phyloP scores from a whole-genome alignment of 2,329 filamentous ascomycete species.

The Cladosporium velox region DNA sequence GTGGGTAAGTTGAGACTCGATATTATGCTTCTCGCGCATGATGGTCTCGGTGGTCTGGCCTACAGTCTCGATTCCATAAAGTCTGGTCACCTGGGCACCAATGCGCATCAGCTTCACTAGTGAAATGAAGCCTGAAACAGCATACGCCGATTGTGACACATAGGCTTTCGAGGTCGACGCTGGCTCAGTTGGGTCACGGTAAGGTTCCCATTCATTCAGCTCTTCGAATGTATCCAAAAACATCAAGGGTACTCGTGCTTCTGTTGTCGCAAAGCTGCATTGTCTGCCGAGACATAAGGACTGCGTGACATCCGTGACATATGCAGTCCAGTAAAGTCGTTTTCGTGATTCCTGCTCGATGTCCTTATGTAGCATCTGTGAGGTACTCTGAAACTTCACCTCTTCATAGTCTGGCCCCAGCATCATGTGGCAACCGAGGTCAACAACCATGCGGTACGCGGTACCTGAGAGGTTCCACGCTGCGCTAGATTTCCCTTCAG shows the following conservation, averaged over 20 bases:
- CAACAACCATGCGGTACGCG: constrained; percentile 4
- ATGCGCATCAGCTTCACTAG: constrained; percentile 1
- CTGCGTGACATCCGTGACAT: constrained; percentile 3
- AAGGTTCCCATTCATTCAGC: background rate
- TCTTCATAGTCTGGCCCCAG: background rate
- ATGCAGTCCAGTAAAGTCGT: background rate
- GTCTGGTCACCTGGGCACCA: background rate
- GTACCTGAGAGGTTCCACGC: constrained; percentile 2
- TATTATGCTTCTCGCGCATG: background rate
- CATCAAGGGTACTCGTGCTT: background rate
- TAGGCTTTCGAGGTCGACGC: background rate
- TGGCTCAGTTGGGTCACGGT: background rate
- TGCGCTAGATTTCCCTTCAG: background rate
- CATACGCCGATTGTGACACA: background rate
- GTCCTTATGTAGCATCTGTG: background rate
- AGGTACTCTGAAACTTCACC: background rate
- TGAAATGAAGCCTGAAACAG: background rate
- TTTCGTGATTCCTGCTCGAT: constrained; percentile 7
- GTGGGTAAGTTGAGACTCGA: background rate
- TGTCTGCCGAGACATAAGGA: constrained; percentile 2
- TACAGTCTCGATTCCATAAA: constrained; percentile 1
- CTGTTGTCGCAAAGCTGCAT: background rate
- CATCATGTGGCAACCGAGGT: constrained; percentile 10
- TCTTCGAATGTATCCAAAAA: constrained; percentile 1
- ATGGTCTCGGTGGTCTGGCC: background rate